Conservation (phyloP, 2,329 filamentous ascomycete genomes). For the Trichophyton equinum region DNA sequence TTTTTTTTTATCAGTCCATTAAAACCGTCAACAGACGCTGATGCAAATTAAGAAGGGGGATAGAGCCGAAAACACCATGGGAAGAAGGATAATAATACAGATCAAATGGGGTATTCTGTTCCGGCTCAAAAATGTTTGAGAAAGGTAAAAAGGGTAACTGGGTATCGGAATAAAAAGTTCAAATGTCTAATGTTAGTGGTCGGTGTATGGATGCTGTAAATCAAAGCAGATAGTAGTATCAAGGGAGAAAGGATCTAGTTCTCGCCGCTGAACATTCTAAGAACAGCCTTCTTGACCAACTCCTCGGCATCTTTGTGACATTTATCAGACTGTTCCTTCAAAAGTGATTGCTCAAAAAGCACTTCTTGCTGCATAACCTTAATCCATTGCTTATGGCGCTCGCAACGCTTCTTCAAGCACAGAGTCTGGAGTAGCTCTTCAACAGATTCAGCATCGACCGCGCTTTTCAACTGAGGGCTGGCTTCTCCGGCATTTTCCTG, state of each 20-base stretch:
- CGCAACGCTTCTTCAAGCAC: conserved; percentile 37
- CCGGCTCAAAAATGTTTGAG: neutral
- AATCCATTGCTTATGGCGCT: conserved; percentile 37
- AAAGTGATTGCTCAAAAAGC: conserved; percentile 30
- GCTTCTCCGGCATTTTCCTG: conserved; percentile 18
- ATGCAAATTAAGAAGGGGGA: neutral
- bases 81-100: neutral
- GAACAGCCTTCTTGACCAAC: conserved; percentile 33
- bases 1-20: neutral
- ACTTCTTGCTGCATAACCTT: conserved; percentile 37
- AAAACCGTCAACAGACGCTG: neutral
- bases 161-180: neutral
- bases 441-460: conserved; percentile 17
- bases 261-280: conserved; percentile 28
- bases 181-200: neutral
- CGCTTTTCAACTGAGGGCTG: conserved; percentile 23
- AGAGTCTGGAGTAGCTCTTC: conserved; percentile 29
- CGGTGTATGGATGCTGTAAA: neutral
- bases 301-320: conserved; percentile 31
- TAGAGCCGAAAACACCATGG: neutral
- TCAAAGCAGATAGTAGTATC: neutral
- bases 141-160: neutral
- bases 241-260: neutral
- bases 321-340: conserved; percentile 27
- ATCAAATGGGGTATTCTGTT: neutral